Evolutionary conservation across 2,329 filamentous ascomycete genomes (phyloP), one percentile per base, ranked within the genome.

Genomic region (Atkinsonella texensis): DNA sequence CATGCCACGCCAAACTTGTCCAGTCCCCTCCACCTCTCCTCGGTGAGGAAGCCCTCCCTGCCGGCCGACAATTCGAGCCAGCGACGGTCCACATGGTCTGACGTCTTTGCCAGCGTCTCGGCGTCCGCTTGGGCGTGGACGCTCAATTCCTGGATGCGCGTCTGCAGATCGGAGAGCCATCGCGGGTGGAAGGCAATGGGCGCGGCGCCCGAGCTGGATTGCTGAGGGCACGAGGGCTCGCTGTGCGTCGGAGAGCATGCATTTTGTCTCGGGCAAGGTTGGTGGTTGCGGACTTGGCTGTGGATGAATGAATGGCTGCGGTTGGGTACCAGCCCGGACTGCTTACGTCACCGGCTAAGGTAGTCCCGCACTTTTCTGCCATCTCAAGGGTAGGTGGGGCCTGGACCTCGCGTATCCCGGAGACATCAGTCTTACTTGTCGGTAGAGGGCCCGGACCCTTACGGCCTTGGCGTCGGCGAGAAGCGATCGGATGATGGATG

Each of bases 51-150:
- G 0, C 88, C 87, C 60, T 91, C 85, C 52, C 81, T 81, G 0
- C 86, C 87, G 0, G 83, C 85, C 32, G 86, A 68, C 52, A 93
- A 68, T 57, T 80, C 78, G 43, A 85, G 72, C 88, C 88, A 93
- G 56, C 88, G 56, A 3, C 53, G 52, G 18, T 65, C 57, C n/a
- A 66, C 43, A 28, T 58, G 55, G 8, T 55, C 50, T 11, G 56
- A 53, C 7, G 56, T 46, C 9, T 56, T 53, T 40, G 40, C 49
- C n/a, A 61, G 48, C 23, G 46, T 49, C 3, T 17, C 47, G 15
- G 52, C 49, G 5, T 53, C 51, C 2, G 48, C 31, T 15, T 28
- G 1, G 38, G 23, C 35, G 55, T 18, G 3, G 49, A 28, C 9
- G 31, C 46, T 1, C 46, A 50, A 17, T 8, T 54, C 50, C 12